phyloP scores from a whole-genome alignment of 164 flowering plant genomes.

The Berberis thunbergii region DNA sequence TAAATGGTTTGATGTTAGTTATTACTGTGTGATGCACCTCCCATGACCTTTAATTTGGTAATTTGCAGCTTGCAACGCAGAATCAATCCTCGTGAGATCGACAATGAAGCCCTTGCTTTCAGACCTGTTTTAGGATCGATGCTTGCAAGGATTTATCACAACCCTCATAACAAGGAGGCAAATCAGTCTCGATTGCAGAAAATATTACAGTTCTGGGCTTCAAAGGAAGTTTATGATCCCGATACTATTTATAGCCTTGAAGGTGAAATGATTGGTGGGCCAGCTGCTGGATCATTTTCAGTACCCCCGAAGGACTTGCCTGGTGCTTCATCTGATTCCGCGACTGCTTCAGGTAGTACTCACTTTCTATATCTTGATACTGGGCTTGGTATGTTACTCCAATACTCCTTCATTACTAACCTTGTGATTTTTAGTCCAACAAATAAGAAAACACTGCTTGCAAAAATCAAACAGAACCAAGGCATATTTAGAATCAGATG shows the following conservation, averaged over 20 bases:
- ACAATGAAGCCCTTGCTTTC: constrained; percentile 95
- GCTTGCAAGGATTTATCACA: constrained; percentile 89
- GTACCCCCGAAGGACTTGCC: constrained; percentile 41
- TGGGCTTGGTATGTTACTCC: neutral
- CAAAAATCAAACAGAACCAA: too few species aligned
- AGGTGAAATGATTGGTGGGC: constrained; percentile 81
- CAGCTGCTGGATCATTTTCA: constrained; percentile 33
- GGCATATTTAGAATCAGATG: too few species aligned
- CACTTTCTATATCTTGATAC: neutral
- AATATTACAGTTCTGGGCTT: constrained; percentile 89
- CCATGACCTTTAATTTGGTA: neutral
- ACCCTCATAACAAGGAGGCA: constrained; percentile 84
- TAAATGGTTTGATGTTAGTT: too few species aligned
- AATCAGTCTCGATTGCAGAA: constrained; percentile 84
- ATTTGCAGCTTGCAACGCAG: constrained; percentile 81
- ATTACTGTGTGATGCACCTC: neutral
- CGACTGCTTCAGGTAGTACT: constrained; percentile 33
- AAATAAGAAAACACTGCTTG: too few species aligned
- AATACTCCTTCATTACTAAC: neutral
- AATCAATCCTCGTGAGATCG: constrained; percentile 57
- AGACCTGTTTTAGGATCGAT: constrained; percentile 84
- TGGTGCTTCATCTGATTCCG: constrained; percentile 28
- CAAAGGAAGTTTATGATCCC: constrained; percentile 92
- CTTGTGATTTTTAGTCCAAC: neutral
- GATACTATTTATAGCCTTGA: constrained; percentile 66